Evolutionary conservation across 768 basidiomycete species (phyloP).

Genomic region (Cystofilobasidium ferigula): DNA sequence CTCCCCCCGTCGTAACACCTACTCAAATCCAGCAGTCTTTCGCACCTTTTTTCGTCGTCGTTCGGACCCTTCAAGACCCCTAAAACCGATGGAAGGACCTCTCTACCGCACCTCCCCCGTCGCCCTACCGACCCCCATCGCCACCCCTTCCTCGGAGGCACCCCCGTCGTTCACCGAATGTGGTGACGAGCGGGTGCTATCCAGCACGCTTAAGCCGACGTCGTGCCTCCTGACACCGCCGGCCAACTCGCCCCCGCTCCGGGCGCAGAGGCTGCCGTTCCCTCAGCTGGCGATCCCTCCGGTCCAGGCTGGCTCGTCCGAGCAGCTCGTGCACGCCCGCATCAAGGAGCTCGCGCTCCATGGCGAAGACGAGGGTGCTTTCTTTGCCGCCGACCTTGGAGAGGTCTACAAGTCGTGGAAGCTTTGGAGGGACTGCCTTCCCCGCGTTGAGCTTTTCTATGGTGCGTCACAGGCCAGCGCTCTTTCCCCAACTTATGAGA

Average conservation of each 20-base stretch:
- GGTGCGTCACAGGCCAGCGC: too few species aligned
- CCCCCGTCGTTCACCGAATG: not conserved
- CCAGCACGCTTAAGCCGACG: not conserved
- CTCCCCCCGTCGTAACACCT: conserved; percentile 5
- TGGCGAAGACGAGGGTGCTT: conserved; percentile 65
- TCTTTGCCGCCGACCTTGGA: conserved; percentile 89
- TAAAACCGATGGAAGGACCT: conserved; percentile 15
- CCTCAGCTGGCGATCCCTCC: conserved; percentile 12
- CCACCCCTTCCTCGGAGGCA: conserved; percentile 9
- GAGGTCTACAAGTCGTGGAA: conserved; percentile 74
- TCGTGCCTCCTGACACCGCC: conserved; percentile 21
- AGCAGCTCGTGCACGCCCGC: conserved; percentile 16
- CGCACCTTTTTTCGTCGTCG: conserved; percentile 4
- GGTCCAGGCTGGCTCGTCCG: conserved; percentile 10
- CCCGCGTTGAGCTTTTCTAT: conserved; percentile 85
- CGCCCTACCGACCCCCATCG: conserved; percentile 9
- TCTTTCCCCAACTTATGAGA: not conserved
- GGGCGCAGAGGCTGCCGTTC: not conserved
- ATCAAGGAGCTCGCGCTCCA: conserved; percentile 11
- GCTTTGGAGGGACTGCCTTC: conserved; percentile 66
- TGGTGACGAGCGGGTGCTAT: not conserved
- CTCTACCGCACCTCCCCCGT: not conserved
- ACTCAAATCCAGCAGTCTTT: not conserved
- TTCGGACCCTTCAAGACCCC: conserved; percentile 13
- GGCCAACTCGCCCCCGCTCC: conserved; percentile 17